Evolutionary conservation across 73 alveolate genomes (phyloP).

Genomic region (Paramecium caudatum): DNA sequence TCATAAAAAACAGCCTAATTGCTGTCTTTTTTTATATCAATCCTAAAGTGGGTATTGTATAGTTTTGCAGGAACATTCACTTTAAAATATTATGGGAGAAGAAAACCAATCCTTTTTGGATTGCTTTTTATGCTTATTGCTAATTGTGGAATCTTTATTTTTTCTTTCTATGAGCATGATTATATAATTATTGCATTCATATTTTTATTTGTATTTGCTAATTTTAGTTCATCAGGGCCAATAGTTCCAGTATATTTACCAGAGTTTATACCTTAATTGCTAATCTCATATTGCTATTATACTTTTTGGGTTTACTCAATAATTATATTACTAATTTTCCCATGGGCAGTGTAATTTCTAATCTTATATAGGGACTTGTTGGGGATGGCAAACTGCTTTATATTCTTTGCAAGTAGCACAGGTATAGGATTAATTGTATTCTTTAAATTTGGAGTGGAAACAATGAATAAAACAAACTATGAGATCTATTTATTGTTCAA

Average conservation of each 20-base stretch:
- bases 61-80: constrained; percentile 37
- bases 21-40: constrained; percentile 20
- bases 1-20: not conserved
- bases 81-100: constrained; percentile 31
- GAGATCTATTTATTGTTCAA: constrained; percentile 13
- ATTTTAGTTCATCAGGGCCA: constrained; percentile 61
- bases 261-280: not conserved
- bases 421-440: not conserved
- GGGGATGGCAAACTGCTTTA: not conserved
- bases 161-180: constrained; percentile 36
- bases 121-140: not conserved
- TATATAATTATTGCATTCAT: not conserved
- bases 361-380: not conserved
- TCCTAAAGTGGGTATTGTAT: constrained; percentile 29
- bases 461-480: not conserved
- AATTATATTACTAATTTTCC: constrained; percentile 32
- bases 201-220: constrained; percentile 33
- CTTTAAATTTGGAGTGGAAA: not conserved
- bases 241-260: constrained; percentile 51
- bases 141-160: constrained; percentile 22
- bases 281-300: constrained; percentile 27
- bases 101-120: constrained; percentile 60
- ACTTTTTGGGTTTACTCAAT: constrained; percentile 60
- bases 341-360: not conserved
- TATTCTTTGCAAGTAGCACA: not conserved